Conservation (phyloP, 768 basidiomycete species). For the Trametes villosa region DNA sequence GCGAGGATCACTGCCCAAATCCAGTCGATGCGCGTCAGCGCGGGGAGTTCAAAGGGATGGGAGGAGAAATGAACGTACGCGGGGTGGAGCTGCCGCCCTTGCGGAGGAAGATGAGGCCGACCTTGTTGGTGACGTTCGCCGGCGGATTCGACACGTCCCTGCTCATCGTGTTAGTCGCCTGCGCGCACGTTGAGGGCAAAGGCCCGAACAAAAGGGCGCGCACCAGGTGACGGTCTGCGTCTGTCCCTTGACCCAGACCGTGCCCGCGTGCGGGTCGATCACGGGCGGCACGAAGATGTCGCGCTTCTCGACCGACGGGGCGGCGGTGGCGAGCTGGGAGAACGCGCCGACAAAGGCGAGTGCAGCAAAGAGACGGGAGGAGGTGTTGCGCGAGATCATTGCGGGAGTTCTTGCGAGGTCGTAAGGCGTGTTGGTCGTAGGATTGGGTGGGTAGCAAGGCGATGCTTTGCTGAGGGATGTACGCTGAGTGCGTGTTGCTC, state of each 20-base stretch:
- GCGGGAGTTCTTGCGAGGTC: background rate
- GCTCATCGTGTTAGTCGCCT: background rate
- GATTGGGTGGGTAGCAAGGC: background rate
- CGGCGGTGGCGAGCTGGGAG: background rate
- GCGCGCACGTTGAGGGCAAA: background rate
- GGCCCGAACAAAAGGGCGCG: background rate
- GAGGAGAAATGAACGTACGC: too few relatives aligned
- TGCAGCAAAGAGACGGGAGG: conserved; percentile 6
- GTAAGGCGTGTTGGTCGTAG: background rate
- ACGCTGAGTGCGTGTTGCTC: background rate
- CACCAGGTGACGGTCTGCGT: conserved; percentile 23
- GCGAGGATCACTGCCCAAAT: conserved; percentile 38
- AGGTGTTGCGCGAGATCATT: conserved; percentile 1
- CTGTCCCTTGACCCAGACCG: conserved; percentile 22
- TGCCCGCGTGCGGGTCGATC: conserved; percentile 19
- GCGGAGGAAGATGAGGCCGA: conserved; percentile 16
- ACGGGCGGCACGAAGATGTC: conserved; percentile 16
- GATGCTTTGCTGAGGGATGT: background rate
- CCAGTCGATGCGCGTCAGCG: too few relatives aligned
- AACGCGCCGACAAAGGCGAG: conserved; percentile 1
- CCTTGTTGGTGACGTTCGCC: conserved; percentile 41
- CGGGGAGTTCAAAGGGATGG: too few relatives aligned
- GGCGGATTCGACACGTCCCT: conserved; percentile 41
- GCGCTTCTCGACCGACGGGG: conserved; percentile 7
- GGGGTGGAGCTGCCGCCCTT: conserved; percentile 32